Percentiles rank a stretch among this genome's conserved stretches.
These are phyloP conservation scores for Colletotrichum tropicale DNA, from an alignment of 2,329 filamentous ascomycete species.

Conservation along the genomic window DNA sequence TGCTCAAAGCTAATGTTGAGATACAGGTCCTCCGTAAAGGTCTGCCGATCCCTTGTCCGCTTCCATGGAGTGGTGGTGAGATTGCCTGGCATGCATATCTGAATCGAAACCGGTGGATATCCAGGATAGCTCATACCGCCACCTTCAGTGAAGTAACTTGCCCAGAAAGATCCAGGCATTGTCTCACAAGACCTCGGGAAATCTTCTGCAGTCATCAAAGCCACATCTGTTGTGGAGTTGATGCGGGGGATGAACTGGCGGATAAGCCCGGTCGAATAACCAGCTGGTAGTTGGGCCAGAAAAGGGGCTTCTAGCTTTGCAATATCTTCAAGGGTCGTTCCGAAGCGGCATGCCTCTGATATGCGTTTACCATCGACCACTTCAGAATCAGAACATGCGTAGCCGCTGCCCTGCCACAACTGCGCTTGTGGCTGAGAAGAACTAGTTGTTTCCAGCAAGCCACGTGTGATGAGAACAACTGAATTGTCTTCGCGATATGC, in stretches of 20 bases:
- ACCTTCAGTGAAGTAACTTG: background rate
- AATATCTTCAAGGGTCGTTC: background rate
- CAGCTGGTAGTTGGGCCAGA: background rate
- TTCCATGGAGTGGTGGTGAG: background rate
- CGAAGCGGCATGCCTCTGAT: background rate
- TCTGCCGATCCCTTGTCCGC: background rate
- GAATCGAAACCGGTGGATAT: background rate
- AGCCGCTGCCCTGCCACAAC: background rate
- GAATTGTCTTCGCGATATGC: background rate
- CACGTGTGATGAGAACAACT: background rate
- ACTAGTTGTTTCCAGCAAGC: background rate
- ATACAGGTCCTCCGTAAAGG: background rate
- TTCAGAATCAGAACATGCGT: background rate
- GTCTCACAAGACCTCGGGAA: background rate
- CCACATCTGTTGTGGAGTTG: background rate
- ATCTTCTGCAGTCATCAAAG: background rate
- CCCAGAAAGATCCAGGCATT: background rate
- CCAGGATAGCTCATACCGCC: background rate
- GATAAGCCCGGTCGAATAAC: background rate
- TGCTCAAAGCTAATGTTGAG: background rate
- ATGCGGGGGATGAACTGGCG: background rate
- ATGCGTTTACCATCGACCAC: background rate
- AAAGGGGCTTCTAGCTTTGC: background rate
- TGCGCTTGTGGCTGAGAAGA: background rate
- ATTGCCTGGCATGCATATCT: background rate